Evolutionary conservation across 805 yeast genomes (phyloP).

Genomic region (Tetrapisispora fleetii): DNA sequence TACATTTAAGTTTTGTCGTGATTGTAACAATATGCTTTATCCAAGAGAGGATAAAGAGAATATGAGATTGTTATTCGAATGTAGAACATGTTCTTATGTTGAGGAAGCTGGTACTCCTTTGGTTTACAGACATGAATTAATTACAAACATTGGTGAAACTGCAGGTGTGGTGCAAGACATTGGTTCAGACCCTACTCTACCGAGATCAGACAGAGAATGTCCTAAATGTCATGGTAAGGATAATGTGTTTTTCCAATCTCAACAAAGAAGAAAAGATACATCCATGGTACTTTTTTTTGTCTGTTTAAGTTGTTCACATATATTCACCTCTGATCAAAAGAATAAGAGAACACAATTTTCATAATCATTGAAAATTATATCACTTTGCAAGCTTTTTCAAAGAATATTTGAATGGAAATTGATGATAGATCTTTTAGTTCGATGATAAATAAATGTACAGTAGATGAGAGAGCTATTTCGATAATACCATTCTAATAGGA

Average conservation of each 20-base stretch:
- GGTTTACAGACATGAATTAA: slow-evolving; percentile 87
- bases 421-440: background rate
- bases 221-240: slow-evolving; percentile 81
- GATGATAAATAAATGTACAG: too few relatives aligned
- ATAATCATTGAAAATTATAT: background rate
- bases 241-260: slow-evolving; percentile 94
- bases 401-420: background rate
- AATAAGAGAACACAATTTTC: slow-evolving; percentile 29
- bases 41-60: slow-evolving; percentile 88
- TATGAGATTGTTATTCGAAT: slow-evolving; percentile 65
- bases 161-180: slow-evolving; percentile 96
- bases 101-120: slow-evolving; percentile 82
- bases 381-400: background rate
- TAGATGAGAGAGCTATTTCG: background rate
- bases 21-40: slow-evolving; percentile 95
- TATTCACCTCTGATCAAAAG: slow-evolving; percentile 34
- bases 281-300: slow-evolving; percentile 92
- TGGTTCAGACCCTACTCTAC: slow-evolving; percentile 95
- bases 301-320: slow-evolving; percentile 76
- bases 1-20: slow-evolving; percentile 91
- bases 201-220: slow-evolving; percentile 89
- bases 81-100: slow-evolving; percentile 90
- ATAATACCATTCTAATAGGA: background rate
- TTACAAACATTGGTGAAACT: slow-evolving; percentile 83
- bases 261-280: slow-evolving; percentile 90